Base-by-base conservation (phyloP, 1,139 yeast genomes). In the Scheffersomyces parashehatae region DNA sequence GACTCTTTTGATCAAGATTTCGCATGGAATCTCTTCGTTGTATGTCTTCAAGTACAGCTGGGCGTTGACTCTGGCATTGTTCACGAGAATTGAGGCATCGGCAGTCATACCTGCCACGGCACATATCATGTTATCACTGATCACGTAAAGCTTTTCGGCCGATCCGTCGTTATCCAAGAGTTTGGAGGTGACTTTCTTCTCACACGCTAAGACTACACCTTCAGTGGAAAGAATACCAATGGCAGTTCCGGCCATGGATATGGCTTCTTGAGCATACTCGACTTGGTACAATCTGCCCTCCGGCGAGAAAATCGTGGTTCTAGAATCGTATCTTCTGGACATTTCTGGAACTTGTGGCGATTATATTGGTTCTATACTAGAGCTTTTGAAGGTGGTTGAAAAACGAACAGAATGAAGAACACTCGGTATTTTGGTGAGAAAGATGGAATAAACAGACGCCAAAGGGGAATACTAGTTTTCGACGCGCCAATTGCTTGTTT, bases 41-140 rank as follows among this genome's bases (percentile, higher is more conserved):
- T 89, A 95, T 16, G 88, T 81, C 64, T 87, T 83, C 58, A 91
- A 73, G 65, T 93, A 87, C 55, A 78, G 79, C 67, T 95, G 99
- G 4, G 97, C 96, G 50, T 76, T 74, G 33, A 82, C 79, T 55
- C 99, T 78, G n/a, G 97, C 96, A 56, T 83, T 82, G 64, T 89
- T 87, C 54, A 95, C 88, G 54, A 95, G 77, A 47, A 93, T 91
- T 36, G 90, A 85, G 2, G 99, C 99, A 67, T 95, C 99, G 1
- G 98, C 95, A 37, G 95, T 95, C 83, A 93, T 85, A 40, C 99
- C 99, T 1, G 99, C 99, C 30, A 95, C 99, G 0, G 98, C 97
- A 57, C 95, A 89, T 41, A 91, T 78, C 75, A 86, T 86, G 58
- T 85, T 83, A 65, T 79, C 70, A 66, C 86, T 88, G 60, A 93